Base-by-base conservation (phyloP, 441 rosid species). In the Syzygium syzygioides region DNA sequence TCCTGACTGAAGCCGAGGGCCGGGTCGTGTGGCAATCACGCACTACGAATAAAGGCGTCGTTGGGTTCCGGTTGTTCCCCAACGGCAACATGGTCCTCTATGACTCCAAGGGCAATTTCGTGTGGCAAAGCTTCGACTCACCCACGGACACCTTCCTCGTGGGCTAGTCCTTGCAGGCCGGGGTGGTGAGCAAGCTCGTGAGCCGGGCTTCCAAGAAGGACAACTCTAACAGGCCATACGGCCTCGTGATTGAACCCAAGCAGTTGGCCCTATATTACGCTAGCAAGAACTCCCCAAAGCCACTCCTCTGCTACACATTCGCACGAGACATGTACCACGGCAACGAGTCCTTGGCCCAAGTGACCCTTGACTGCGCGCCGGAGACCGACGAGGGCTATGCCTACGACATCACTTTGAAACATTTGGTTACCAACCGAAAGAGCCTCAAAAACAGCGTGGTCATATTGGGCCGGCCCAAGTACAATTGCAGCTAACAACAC, bases 91-190 rank as follows among this genome's bases (percentile, higher is more conserved):
- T 97, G 92, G 98, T 95, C 17, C 93, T 96, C 12, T 88, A 90
- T n/a, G 97, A 96, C 13, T 37, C 94, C 2, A 93, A 89, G 10
- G 95, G 95, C 1, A 93, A 89, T 5, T 93, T 93, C 26, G 5
- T 95, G 9, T 95, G 97, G 98, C 96, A 95, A 64, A 96, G 97
- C 86, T 96, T 96, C 19, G 97, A 96, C 89, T 89, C 86, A 20
- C 97, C 98, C 6, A 97, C 96, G 1, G 95, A 97, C 60, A 94
- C 98, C 15, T 94, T 96, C 56, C 92, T 96, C 30, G 94, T 95
- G 19, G 55, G 55, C 50, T 18, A 55, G 50, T 50, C 76, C 30
- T 92, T 95, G 10, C 86, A 76, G 56, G 68, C 34, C 45, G 91
- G 91, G 8, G 93, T 76, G 13, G 88, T 48, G 1, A 89, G 89